Conservation (phyloP, 2,329 filamentous ascomycete genomes). For the Verticillium albo-atrum region DNA sequence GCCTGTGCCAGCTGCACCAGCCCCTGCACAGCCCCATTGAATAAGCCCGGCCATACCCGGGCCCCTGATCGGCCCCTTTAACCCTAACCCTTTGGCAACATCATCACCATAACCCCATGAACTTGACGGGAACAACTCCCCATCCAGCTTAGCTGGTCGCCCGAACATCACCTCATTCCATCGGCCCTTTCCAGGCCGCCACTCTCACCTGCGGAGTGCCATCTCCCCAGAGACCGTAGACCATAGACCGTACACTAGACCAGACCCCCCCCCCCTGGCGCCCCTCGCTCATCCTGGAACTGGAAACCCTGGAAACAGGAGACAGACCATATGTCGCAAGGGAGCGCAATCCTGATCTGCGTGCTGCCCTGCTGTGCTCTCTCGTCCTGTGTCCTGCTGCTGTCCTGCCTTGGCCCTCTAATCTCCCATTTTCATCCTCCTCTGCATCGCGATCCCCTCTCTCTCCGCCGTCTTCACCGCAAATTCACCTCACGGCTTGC, state of each 20-base stretch:
- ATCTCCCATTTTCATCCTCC: not conserved
- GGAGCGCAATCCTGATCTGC: not conserved
- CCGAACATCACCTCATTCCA: not conserved
- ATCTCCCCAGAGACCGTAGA: not conserved
- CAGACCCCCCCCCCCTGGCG: not conserved
- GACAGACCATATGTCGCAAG: not conserved
- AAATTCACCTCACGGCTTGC: not conserved
- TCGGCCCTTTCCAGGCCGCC: not conserved
- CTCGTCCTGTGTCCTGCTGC: too few relatives aligned
- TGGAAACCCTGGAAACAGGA: not conserved
- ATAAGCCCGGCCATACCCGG: not conserved
- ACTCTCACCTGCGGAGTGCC: not conserved
- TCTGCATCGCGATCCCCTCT: not conserved
- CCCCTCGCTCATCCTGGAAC: not conserved
- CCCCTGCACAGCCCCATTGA: too few relatives aligned
- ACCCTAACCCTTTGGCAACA: not conserved
- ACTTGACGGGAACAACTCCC: not conserved
- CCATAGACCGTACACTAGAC: too few relatives aligned
- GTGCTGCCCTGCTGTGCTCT: too few relatives aligned
- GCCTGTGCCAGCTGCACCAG: not conserved
- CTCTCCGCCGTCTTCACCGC: not conserved
- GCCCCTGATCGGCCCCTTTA: not conserved
- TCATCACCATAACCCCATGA: too few relatives aligned
- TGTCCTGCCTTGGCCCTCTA: not conserved
- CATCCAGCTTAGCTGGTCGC: not conserved